Conservation (phyloP, 768 basidiomycete species). For the Xerocomellus dryophilus region DNA sequence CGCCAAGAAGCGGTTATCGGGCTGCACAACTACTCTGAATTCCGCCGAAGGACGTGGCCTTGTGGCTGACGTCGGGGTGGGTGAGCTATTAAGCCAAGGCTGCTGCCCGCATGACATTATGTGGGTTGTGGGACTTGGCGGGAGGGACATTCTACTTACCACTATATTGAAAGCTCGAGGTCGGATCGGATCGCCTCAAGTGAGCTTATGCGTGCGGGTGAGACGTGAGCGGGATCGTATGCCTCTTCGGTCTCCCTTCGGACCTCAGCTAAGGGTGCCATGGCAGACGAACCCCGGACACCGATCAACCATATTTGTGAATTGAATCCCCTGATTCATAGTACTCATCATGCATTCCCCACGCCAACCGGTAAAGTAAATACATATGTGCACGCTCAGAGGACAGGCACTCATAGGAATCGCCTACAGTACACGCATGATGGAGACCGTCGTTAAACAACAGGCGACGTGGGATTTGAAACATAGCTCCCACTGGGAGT, state of each 20-base stretch:
- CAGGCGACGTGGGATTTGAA: background rate
- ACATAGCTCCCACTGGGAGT: background rate
- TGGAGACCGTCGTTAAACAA: conserved; percentile 5
- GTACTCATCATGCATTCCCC: background rate
- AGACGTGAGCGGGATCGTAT: conserved; percentile 3
- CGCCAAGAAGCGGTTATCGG: background rate
- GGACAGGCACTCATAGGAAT: background rate
- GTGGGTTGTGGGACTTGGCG: conserved; percentile 10
- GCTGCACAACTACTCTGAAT: conserved; percentile 1
- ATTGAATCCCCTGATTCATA: background rate
- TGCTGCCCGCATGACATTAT: background rate
- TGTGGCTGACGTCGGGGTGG: conserved; percentile 5
- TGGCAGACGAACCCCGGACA: conserved; percentile 23
- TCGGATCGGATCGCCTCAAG: conserved; percentile 13
- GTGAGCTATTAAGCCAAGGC: conserved; percentile 2
- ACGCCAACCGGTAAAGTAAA: background rate
- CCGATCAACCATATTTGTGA: background rate
- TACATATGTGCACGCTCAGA: conserved; percentile 1
- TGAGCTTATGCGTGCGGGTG: conserved; percentile 17
- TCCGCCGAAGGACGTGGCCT: conserved; percentile 9
- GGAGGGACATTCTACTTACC: conserved; percentile 9
- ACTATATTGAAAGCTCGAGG: conserved; percentile 9
- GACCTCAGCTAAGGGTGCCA: conserved; percentile 8
- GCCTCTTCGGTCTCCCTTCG: background rate
- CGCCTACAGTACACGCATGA: background rate